These are phyloP conservation scores for Nitzschia putrida DNA, from an alignment of 108 stramenopile species.

Conservation along the genomic window DNA sequence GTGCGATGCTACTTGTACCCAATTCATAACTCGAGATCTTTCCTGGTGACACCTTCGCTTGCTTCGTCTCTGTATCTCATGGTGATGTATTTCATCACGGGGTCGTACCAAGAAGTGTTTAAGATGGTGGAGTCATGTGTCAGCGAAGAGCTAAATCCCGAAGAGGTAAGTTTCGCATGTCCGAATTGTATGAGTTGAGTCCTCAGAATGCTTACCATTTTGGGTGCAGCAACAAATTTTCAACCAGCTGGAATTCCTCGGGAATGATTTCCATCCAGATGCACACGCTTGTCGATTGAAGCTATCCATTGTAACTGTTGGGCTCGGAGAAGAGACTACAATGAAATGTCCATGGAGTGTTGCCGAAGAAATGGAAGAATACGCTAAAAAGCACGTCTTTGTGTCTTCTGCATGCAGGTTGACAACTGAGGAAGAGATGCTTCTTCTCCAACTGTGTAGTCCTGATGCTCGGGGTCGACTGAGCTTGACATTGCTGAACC, in stretches of 20 bases:
- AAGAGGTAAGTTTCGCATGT: slow-evolving; percentile 70
- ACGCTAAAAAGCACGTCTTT: slow-evolving; percentile 82
- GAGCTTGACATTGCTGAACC: slow-evolving; percentile 72
- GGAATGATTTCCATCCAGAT: slow-evolving; percentile 95
- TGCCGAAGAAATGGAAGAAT: slow-evolving; percentile 86
- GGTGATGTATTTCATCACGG: slow-evolving; percentile 94
- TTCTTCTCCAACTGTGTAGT: slow-evolving; percentile 81
- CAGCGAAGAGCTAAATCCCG: slow-evolving; percentile 89
- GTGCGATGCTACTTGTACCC: slow-evolving; percentile 97
- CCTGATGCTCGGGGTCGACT: slow-evolving; percentile 69
- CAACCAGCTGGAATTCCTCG: slow-evolving; percentile 89
- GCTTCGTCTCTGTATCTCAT: slow-evolving; percentile 97
- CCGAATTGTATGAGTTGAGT: background rate
- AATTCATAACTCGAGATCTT: slow-evolving; percentile 92
- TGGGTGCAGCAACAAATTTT: slow-evolving; percentile 79
- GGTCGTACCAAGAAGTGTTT: slow-evolving; percentile 93
- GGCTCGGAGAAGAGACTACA: slow-evolving; percentile 80
- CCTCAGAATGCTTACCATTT: slow-evolving; percentile 10
- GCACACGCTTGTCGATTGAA: slow-evolving; percentile 94
- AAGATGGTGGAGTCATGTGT: slow-evolving; percentile 97
- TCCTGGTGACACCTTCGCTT: slow-evolving; percentile 90
- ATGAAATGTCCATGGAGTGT: slow-evolving; percentile 93
- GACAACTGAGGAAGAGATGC: slow-evolving; percentile 88
- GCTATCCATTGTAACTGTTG: slow-evolving; percentile 86
- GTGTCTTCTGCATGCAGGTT: slow-evolving; percentile 90